Base-by-base conservation (phyloP, 2,329 filamentous ascomycete species). In the Alternaria solani region DNA sequence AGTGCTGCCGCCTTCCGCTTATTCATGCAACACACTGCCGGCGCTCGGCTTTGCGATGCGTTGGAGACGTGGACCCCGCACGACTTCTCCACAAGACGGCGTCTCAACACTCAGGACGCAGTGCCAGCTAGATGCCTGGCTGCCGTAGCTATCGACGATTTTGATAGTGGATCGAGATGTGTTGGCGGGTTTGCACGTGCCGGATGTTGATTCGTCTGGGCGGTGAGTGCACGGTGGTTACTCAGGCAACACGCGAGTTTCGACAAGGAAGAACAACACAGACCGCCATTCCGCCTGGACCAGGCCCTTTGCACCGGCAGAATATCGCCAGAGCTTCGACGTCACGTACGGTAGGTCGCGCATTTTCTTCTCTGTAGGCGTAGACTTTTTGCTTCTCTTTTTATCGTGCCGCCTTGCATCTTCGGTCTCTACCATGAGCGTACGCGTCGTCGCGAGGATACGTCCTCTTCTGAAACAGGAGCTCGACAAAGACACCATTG, bases 391-490 rank as follows among this genome's bases (percentile, higher is more conserved):
- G 61, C 57, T 64, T 57, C 58, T 55, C 62, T 64, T 54, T 42
- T 42, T 57, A 59, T 59, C 49, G 57, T 41, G 38, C 55, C 56
- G 49, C 30, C 63, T 41, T 62, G 46, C 60, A 43, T 59, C 55
- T 34, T 49, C 59, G 52, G 46, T 20, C 42, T 39, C 39, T 61
- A 74, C 63, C 62, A 80, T 81, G 79, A 82, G 88, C 86, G 92
- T 97, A 68, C 87, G 92, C 75, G 94, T 98, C 60, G 92, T 98
- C 66, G 94, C 94, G 61, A 88, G 95, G 68, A 91, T 99, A 72
- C 90, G 94, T 70, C 94, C 94, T 53, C 86, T 97, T 64, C 88
- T 97, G 64, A 90, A 92, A 70, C 89, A 90, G 65, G 95, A 98
- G 83, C 84, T 90, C 59, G 91, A 95, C 75, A 91, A 91, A 79